Evolutionary conservation across 2,329 filamentous ascomycete species (phyloP), one percentile per base, ranked within the genome.

Genomic region (Claviceps capensis): DNA sequence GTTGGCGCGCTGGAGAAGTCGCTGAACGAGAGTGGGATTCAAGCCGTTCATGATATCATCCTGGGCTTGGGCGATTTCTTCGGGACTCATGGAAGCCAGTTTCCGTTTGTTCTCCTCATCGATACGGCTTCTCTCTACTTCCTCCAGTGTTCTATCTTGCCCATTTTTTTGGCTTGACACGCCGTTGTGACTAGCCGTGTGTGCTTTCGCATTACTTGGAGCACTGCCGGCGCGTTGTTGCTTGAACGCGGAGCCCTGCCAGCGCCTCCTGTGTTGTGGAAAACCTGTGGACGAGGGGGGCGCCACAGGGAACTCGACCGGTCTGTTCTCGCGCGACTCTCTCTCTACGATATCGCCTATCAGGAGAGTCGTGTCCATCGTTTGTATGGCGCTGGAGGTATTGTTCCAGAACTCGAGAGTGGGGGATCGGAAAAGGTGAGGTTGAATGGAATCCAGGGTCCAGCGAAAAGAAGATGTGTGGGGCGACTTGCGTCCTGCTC

Each of bases 341-440:
- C 86, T 85, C 70, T 97, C 91, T 61, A 85, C 77, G 56, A 97
- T 81, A 59, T 96, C 90, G 52, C 78, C 78, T 44, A 94, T 73
- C 42, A 85, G 73, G 43, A 85, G 77, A 19, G 68, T 66, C n/a
- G 67, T 59, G 42, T 69, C 65, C 67, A 70, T 70, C 53, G 42
- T 49, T 34, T 34, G 52, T 11, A 23, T 22, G 23, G 13, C 14
- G 30, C 45, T 37, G 16, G 37, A 40, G 42, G 22, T 46, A 43
- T 46, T 16, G 34, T 7, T n/a, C 23, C 2, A 36, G 19, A 9
- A 43, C 17, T 43, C 17, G 17, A 13, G 41, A 14, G 42, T 38
- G 19, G 17, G 16, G 36, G 17, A 37, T 22, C 16, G 19, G 3
- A 13, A 9, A 22, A 16, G 30, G 41, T 40, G 23, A 37, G 16